Evolutionary conservation across 2,329 filamentous ascomycete species (phyloP).

Genomic region (Cephalotrichum gorgonifer): DNA sequence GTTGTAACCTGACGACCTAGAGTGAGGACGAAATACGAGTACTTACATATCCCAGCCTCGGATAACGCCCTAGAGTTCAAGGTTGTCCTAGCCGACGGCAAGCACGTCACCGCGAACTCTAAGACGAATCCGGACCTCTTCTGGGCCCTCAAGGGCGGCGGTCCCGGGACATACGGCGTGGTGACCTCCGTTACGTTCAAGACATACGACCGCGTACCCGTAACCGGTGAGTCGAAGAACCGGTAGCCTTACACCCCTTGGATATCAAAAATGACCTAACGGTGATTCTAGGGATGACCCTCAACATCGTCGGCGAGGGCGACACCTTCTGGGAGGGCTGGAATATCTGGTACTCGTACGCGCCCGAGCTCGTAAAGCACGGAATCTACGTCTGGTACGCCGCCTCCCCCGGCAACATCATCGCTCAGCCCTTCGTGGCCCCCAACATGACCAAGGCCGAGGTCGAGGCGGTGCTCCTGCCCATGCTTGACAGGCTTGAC

Average conservation of each 20-base stretch:
- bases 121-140: slow-evolving; percentile 44
- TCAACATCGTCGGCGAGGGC: slow-evolving; percentile 16
- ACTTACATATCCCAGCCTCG: slow-evolving; percentile 23
- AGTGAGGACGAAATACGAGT: neutral
- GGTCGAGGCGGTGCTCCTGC: slow-evolving; percentile 30
- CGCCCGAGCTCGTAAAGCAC: slow-evolving; percentile 26
- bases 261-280: neutral
- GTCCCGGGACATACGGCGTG: slow-evolving; percentile 47
- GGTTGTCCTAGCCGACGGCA: slow-evolving; percentile 40
- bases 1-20: neutral
- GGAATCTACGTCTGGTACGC: slow-evolving; percentile 36
- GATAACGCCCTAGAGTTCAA: slow-evolving; percentile 48
- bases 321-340: slow-evolving; percentile 37
- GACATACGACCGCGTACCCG: slow-evolving; percentile 30
- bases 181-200: slow-evolving; percentile 45
- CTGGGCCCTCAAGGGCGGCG: slow-evolving; percentile 53
- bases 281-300: slow-evolving; percentile 7
- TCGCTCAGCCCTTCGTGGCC: slow-evolving; percentile 33
- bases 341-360: slow-evolving; percentile 32
- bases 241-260: neutral
- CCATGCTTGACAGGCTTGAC: slow-evolving; percentile 30
- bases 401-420: slow-evolving; percentile 35
- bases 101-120: slow-evolving; percentile 33
- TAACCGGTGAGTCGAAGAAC: slow-evolving; percentile 20
- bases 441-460: slow-evolving; percentile 32